Conservation (phyloP, 1,139 yeast species). For the Citeromyces hawaiiensis region DNA sequence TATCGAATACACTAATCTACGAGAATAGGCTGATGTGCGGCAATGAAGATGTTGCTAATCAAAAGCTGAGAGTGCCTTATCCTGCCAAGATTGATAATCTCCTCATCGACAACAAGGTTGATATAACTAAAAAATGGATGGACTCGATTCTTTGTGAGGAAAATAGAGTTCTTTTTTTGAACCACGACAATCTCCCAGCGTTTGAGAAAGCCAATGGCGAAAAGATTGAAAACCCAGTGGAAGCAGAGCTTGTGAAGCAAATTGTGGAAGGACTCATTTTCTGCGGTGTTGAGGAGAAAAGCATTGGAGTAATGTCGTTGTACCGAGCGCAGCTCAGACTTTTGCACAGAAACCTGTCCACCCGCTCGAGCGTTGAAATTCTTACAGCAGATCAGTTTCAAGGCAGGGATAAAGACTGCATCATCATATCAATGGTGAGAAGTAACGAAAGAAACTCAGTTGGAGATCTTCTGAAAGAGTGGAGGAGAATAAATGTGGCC, state of each 20-base stretch:
- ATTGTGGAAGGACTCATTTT: slow-evolving; percentile 43
- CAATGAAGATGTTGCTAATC: slow-evolving; percentile 43
- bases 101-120: slow-evolving; percentile 5
- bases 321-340: slow-evolving; percentile 70
- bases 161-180: slow-evolving; percentile 57
- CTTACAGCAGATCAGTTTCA: slow-evolving; percentile 78
- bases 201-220: slow-evolving; percentile 48
- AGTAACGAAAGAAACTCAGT: slow-evolving; percentile 42
- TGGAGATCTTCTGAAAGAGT: slow-evolving; percentile 74
- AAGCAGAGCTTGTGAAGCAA: slow-evolving; percentile 51
- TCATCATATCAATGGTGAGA: slow-evolving; percentile 39
- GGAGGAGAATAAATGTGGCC: slow-evolving; percentile 91
- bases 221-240: slow-evolving; percentile 57
- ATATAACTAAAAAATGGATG: slow-evolving; percentile 25
- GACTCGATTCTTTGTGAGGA: slow-evolving; percentile 27
- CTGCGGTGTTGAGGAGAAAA: slow-evolving; percentile 45
- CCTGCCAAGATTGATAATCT: slow-evolving; percentile 13
- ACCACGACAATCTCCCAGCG: slow-evolving; percentile 61
- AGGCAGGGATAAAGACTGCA: slow-evolving; percentile 47
- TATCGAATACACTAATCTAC: slow-evolving; percentile 73
- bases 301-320: slow-evolving; percentile 80
- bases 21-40: slow-evolving; percentile 72
- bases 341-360: slow-evolving; percentile 27
- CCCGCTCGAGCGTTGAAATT: slow-evolving; percentile 43
- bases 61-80: slow-evolving; percentile 32